Percentiles rank a stretch among this genome's conserved stretches.
These are phyloP conservation scores for Alternaria incomplexa DNA, from an alignment of 2,329 filamentous ascomycete genomes.

Conservation along the genomic window DNA sequence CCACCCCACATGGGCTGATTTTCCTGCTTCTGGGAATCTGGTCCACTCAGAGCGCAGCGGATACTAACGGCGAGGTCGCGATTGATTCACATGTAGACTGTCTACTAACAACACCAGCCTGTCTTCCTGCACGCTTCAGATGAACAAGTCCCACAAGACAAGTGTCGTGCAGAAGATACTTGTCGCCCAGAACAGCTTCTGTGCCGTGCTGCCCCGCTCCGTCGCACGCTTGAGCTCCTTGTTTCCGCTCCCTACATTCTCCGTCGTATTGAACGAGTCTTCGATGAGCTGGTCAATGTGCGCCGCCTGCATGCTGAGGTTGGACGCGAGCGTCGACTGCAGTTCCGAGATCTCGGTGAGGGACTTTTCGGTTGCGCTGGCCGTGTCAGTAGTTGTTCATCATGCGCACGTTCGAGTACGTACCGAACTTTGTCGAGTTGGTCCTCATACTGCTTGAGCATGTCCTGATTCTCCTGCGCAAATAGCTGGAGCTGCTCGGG, in stretches of 20 bases:
- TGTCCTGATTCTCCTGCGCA: conserved; percentile 88
- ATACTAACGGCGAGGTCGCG: conserved; percentile 9
- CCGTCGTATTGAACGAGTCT: conserved; percentile 80
- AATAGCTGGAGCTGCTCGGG: conserved; percentile 91
- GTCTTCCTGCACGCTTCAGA: conserved; percentile 37
- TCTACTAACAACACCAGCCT: conserved; percentile 4
- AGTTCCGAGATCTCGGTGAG: conserved; percentile 91
- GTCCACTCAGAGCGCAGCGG: conserved; percentile 15
- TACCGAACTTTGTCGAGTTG: conserved; percentile 94
- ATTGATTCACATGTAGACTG: conserved; percentile 16
- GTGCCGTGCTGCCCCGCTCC: conserved; percentile 59
- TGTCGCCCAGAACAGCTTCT: conserved; percentile 57
- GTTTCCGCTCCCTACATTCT: conserved; percentile 89
- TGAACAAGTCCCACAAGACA: conserved; percentile 57
- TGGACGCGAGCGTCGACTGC: conserved; percentile 85
- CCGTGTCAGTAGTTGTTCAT: conserved; percentile 20
- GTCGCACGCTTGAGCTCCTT: conserved; percentile 85
- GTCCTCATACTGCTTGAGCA: conserved; percentile 92
- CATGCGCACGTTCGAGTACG: conserved; percentile 43
- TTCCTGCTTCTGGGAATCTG: conserved; percentile 25
- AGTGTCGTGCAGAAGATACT: conserved; percentile 54
- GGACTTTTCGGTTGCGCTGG: conserved; percentile 84
- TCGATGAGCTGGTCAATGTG: conserved; percentile 87
- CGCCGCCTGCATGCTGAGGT: conserved; percentile 83
- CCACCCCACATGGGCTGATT: conserved; percentile 17